Evolutionary conservation across 2,329 filamentous ascomycete genomes (phyloP), one percentile per base, ranked within the genome.

Genomic region (Drechslerella coelobrocha): DNA sequence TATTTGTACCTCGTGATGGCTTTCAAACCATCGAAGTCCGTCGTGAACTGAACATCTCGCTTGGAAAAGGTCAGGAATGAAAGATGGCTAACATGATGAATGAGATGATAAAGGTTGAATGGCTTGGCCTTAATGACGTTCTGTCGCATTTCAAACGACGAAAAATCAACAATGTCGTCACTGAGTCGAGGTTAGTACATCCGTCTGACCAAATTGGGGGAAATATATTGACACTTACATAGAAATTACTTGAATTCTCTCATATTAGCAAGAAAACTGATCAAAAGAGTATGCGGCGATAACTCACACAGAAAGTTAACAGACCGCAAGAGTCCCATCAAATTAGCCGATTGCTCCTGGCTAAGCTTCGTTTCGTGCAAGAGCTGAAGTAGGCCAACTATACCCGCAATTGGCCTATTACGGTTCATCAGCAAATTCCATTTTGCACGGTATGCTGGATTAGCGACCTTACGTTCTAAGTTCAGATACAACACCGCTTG

Each of bases 81-180:
- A 19, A 69, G 43, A 52, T 69, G 73, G 48, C 72, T 47, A 17
- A 74, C 23, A 27, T 75, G 74, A 34, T 74, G 69, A 23, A 75
- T 73, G 1, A 75, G 60, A 39, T 74, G 48, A 31, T 73, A 72
- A 9, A 75, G 56, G 43, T 73, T 65, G 61, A 76, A 75, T 23
- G 63, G 50, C 17, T 71, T 73, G n/a, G 66, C 45, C 9, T 65
- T 73, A 14, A 72, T 39, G 7, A 61, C 56, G 23, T 66, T 60
- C 29, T 73, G 69, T 14, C 73, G 55, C 26, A 72, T 56, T 52
- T 74, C 73, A 43, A 75, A 74, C 23, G 61, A 73, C 21, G 74
- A 73, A 54, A 74, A 75, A 31, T 75, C 73, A 48, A 74, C 75
- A 29, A 75, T 55, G 43, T 75, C 73, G 37, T 75, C 74, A 45